Evolutionary conservation across 78 protist genomes (phyloP), one percentile per base, ranked within the genome.

Genomic region (Cavenderia fasciculata): DNA sequence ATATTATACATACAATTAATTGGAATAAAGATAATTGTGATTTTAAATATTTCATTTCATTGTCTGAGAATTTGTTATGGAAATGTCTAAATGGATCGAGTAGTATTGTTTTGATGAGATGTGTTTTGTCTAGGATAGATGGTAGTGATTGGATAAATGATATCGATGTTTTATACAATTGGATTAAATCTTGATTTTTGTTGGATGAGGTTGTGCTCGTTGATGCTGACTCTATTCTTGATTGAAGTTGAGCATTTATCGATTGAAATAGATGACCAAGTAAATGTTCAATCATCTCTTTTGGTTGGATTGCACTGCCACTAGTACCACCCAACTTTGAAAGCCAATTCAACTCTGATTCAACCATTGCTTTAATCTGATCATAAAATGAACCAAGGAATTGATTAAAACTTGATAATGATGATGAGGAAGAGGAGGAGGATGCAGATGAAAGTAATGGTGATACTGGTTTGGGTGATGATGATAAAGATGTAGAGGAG

Each of bases 71-170:
- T 57, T 56, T 82, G 19, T 40, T 56, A 57, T 82, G 90, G 33
- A 82, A 82, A 14, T 34, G n/a, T 56, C 43, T 82, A 56, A 51
- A 82, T 68, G 90, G 90, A 41, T 82, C 90, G 21, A 82, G 44
- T n/a, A n/a, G n/a, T 7, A 82, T 56, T 6, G 66, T 23, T 56
- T 66, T 68, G 7, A 59, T 29, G 19, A 23, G 4, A 25, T 18
- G 19, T 27, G 40, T n/a, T 2, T 59, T 43, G 31, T 51, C 63
- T 10, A 65, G 61, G 2, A 82, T 23, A 6, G 44, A 25, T 54
- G 49, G 33, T 10, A 82, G 10, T 56, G 76, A 46, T 56, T 56
- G 65, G 7, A 82, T 43, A 44, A 82, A 82, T 52, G 25, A 43
- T 14, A 38, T n/a, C 1, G 90, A 68, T 40, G 68, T 82, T 56